A percentile compares a stretch with the other conserved stretches of the same genome.
Evolutionary conservation across 1,284 basidiomycete species (phyloP).

Genomic region (Dichomitus squalens): DNA sequence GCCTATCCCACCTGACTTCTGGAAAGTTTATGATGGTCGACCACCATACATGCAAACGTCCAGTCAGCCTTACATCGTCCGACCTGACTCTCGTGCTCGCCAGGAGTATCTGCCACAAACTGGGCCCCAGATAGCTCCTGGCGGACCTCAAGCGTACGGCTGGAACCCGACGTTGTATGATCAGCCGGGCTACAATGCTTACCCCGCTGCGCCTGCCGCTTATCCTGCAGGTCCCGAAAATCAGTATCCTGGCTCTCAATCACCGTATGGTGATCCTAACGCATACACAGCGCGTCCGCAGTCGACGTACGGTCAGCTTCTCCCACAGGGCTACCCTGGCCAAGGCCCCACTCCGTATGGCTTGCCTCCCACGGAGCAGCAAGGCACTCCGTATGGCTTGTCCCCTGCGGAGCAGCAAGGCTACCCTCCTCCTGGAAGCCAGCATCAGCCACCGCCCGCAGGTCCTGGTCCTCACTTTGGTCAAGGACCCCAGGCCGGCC

Average conservation of each 20-base stretch:
- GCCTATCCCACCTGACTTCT: not conserved
- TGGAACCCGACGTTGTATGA: constrained; percentile 47
- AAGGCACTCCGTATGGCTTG: constrained; percentile 23
- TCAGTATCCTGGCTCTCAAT: constrained; percentile 22
- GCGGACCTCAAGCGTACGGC: constrained; percentile 42
- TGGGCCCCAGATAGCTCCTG: constrained; percentile 32
- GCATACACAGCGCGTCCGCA: constrained; percentile 39
- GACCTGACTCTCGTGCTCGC: constrained; percentile 32
- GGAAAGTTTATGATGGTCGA: constrained; percentile 34
- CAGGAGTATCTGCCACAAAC: constrained; percentile 26
- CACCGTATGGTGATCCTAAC: constrained; percentile 37
- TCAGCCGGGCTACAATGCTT: constrained; percentile 47
- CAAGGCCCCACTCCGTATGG: constrained; percentile 20
- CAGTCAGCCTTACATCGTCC: constrained; percentile 28
- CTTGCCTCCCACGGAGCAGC: constrained; percentile 15
- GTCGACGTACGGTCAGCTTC: constrained; percentile 24
- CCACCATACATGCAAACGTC: constrained; percentile 29
- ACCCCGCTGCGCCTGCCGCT: constrained; percentile 36
- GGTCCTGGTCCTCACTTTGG: constrained; percentile 22
- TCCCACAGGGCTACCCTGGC: constrained; percentile 21
- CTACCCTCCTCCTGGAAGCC: constrained; percentile 23
- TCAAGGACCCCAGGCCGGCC: constrained; percentile 17
- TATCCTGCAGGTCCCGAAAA: constrained; percentile 35
- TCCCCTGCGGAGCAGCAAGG: not conserved
- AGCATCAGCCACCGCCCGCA: constrained; percentile 26